Conservation (phyloP, 2,329 filamentous ascomycete genomes). For the Aspergillus hiratsukae region DNA sequence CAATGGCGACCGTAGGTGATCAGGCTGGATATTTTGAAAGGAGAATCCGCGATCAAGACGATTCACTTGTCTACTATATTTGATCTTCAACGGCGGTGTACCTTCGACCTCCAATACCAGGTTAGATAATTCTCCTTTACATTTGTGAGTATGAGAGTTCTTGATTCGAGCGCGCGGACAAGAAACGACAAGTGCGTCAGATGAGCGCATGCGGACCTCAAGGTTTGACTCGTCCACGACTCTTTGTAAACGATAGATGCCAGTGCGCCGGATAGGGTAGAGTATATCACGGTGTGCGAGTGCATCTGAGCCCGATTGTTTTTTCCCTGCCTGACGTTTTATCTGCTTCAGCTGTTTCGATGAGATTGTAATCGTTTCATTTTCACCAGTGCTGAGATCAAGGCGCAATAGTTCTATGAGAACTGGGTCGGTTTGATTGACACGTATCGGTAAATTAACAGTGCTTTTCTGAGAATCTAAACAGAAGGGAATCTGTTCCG, state of each 20-base stretch:
- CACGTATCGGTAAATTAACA: slow-evolving; percentile 73
- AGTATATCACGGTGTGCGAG: slow-evolving; percentile 63
- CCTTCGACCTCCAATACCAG: slow-evolving; percentile 78
- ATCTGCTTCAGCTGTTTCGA: slow-evolving; percentile 71
- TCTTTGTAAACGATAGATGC: slow-evolving; percentile 77
- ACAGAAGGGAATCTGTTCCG: slow-evolving; percentile 75
- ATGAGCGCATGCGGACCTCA: slow-evolving; percentile 72
- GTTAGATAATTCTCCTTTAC: slow-evolving; percentile 82
- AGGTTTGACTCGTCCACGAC: slow-evolving; percentile 92
- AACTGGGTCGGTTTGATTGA: slow-evolving; percentile 89
- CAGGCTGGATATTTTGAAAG: slow-evolving; percentile 89
- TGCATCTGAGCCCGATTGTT: slow-evolving; percentile 43
- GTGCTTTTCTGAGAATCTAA: slow-evolving; percentile 60
- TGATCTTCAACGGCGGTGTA: slow-evolving; percentile 85
- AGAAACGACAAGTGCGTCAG: slow-evolving; percentile 76
- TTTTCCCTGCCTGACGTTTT: slow-evolving; percentile 64
- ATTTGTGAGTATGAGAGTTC: slow-evolving; percentile 62
- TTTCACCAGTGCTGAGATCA: slow-evolving; percentile 73
- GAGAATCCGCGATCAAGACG: slow-evolving; percentile 77
- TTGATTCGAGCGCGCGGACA: slow-evolving; percentile 78
- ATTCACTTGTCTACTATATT: slow-evolving; percentile 86
- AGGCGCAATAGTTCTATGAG: slow-evolving; percentile 83
- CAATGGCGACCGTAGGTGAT: slow-evolving; percentile 75
- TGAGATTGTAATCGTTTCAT: slow-evolving; percentile 74
- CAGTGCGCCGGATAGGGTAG: slow-evolving; percentile 76